A percentile compares a stretch with the other conserved stretches of the same genome.
Conservation (phyloP, 164 flowering plant genomes). For the Taxillus chinensis region DNA sequence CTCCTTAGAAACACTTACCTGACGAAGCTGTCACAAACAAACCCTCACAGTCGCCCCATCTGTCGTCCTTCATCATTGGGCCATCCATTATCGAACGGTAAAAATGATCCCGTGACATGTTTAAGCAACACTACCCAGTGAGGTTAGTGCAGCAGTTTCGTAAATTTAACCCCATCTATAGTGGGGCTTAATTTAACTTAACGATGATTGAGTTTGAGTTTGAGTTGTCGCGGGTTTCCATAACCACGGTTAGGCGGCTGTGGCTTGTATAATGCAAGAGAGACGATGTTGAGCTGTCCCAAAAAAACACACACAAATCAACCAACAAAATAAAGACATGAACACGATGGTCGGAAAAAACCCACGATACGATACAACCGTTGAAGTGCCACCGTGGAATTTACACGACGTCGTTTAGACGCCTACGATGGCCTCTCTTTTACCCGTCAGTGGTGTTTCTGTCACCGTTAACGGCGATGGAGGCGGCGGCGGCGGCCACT, state of each 20-base stretch:
- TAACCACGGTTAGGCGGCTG: conserved; percentile 19
- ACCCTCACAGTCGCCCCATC: too few relatives aligned
- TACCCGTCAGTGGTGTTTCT: conserved; percentile 15
- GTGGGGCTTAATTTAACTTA: neutral
- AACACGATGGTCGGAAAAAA: conserved; percentile 37
- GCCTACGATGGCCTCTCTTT: conserved; percentile 12
- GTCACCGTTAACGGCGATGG: conserved; percentile 9
- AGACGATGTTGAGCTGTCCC: neutral
- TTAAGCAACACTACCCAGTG: neutral
- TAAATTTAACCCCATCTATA: conserved; percentile 7
- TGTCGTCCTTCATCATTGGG: too few relatives aligned
- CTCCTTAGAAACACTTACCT: too few relatives aligned
- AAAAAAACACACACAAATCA: neutral
- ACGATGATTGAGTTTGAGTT: neutral
- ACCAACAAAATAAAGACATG: neutral
- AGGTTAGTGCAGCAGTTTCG: neutral
- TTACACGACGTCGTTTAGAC: conserved; percentile 19
- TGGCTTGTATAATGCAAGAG: conserved; percentile 12
- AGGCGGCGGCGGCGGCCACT: conserved; percentile 7
- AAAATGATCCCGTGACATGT: too few relatives aligned
- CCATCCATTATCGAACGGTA: too few relatives aligned
- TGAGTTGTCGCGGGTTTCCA: conserved; percentile 1
- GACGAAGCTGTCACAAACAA: too few relatives aligned
- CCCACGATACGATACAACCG: conserved; percentile 26
- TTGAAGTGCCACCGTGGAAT: conserved; percentile 41